Evolutionary conservation across 352 stramenopile genomes (phyloP), one percentile per base, ranked within the genome.

Genomic region (Phytophthora citrophthora): DNA sequence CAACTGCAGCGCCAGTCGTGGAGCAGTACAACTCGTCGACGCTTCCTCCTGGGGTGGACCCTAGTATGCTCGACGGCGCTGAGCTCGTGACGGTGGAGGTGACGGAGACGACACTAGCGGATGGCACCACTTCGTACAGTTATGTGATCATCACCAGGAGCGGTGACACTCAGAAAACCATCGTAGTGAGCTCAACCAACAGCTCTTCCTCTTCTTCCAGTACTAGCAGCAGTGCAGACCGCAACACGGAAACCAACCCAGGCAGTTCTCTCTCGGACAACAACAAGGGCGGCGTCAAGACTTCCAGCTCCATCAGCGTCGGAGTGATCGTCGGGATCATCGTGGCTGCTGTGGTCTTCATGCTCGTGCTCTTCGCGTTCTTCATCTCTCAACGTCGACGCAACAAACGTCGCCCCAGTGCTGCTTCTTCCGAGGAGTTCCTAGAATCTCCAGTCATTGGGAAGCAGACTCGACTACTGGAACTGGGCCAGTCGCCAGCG

Each of bases 121-220:
- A 79, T 16, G 71, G 68, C 27, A 69, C 66, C 23, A 77, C 56
- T 2, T 64, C 60, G 2, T 67, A 77, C 57, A 77, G 47, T 52
- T 83, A 83, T 56, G 74, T 68, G 27, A 71, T 83, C 58, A 61
- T 83, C 61, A 71, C 76, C 10, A 68, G 61, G 53, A 71, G 61
- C 16, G 70, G 54, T 36, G 55, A 32, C 20, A 66, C 55, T 5
- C 50, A 61, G 43, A 61, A 65, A 45, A 61, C 43, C 36, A 72
- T 64, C 44, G 62, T 57, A 29, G 59, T 48, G 54, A 59, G 39
- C 9, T 43, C 57, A 4, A 53, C 36, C 8, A 50, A 49, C 31
- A 67, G 29, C 43, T 50, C 55, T 6, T 23, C 31, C 18, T 45
- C 55, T 11, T 23, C 31, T 16, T 45, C 39, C 9, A 51, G 52